phyloP scores from a whole-genome alignment of 106 monocot species.

The Phalaenopsis equestris region DNA sequence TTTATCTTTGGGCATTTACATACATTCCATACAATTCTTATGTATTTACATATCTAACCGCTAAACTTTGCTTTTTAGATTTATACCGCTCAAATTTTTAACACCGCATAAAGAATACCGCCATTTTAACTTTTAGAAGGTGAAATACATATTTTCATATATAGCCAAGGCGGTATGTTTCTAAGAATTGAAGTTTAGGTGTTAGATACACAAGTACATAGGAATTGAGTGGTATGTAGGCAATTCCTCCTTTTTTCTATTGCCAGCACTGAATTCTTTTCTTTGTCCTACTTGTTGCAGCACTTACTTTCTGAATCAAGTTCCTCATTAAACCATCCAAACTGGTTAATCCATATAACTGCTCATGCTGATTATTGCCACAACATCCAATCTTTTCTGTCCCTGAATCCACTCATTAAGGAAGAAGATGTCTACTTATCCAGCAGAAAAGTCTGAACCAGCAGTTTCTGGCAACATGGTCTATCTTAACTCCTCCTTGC shows the following conservation, averaged over 20 bases:
- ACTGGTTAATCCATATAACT: not conserved
- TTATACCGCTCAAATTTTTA: too few relatives aligned
- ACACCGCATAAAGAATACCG: too few relatives aligned
- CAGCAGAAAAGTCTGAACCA: conserved; percentile 36
- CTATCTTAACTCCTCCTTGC: conserved; percentile 32
- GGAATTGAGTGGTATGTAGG: too few relatives aligned
- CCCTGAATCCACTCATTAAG: conserved; percentile 3
- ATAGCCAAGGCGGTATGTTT: too few relatives aligned
- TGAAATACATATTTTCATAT: too few relatives aligned
- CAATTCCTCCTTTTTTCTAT: not conserved
- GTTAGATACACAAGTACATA: too few relatives aligned
- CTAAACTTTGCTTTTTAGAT: too few relatives aligned
- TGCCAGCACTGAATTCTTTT: not conserved
- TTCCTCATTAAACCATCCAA: not conserved
- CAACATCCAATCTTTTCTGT: not conserved
- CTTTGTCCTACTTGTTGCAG: not conserved
- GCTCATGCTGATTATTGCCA: conserved; percentile 1
- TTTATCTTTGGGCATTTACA: too few relatives aligned
- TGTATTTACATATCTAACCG: too few relatives aligned
- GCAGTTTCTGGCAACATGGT: conserved; percentile 35
- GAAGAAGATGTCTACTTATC: conserved; percentile 55
- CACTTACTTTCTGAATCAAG: not conserved
- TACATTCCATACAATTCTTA: too few relatives aligned
- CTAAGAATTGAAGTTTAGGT: too few relatives aligned
- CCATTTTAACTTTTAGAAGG: too few relatives aligned